Conservation (phyloP, 2,329 filamentous ascomycete genomes). For the Talaromyces albobiverticillius region DNA sequence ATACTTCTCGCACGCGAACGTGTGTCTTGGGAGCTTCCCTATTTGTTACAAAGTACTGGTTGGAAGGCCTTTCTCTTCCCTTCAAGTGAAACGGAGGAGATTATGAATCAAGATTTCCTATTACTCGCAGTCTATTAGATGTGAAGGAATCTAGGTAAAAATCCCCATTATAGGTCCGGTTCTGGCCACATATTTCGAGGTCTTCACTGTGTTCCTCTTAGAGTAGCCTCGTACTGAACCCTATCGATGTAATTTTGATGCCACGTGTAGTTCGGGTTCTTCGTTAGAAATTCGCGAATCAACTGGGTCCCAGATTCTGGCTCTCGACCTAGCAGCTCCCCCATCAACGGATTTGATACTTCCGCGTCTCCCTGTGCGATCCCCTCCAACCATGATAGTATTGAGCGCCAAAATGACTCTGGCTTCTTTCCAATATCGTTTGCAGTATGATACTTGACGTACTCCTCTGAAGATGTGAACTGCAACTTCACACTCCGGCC, state of each 20-base stretch:
- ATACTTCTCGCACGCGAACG: too few species aligned
- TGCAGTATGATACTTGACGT: slow-evolving; percentile 26
- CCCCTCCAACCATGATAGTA: slow-evolving; percentile 46
- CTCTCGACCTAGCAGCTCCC: slow-evolving; percentile 43
- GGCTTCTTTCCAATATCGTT: slow-evolving; percentile 37
- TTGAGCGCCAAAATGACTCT: slow-evolving; percentile 35
- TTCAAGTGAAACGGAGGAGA: too few species aligned
- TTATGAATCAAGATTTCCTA: too few species aligned
- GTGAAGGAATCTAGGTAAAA: too few species aligned
- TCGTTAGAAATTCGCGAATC: slow-evolving; percentile 27
- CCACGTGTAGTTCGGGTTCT: slow-evolving; percentile 40
- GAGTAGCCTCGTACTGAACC: slow-evolving; percentile 7
- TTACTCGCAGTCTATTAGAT: too few species aligned
- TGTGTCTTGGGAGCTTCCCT: too few species aligned
- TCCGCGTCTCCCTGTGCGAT: slow-evolving; percentile 45
- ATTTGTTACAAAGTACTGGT: too few species aligned
- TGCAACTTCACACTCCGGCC: slow-evolving; percentile 31
- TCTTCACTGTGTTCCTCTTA: too few species aligned
- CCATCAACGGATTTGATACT: slow-evolving; percentile 44
- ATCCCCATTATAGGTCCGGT: too few species aligned
- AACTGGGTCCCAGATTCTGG: slow-evolving; percentile 39
- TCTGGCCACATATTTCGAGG: too few species aligned
- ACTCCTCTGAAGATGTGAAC: slow-evolving; percentile 34
- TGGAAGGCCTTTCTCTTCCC: too few species aligned
- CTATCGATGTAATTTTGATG: slow-evolving; percentile 41